phyloP scores from a whole-genome alignment of 148 eudicot genomes.

The Vaccinium corymbosum region DNA sequence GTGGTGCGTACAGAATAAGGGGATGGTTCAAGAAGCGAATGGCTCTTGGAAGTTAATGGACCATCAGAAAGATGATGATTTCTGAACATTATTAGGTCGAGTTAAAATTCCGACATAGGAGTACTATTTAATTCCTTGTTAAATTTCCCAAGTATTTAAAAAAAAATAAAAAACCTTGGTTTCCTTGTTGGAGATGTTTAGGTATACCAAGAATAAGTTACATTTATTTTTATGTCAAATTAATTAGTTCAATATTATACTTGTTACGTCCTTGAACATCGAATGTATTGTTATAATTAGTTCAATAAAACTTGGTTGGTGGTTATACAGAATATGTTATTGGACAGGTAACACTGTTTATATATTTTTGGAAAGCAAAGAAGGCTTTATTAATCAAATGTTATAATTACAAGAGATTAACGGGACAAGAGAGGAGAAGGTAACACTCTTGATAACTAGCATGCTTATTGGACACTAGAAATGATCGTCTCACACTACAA shows the following conservation, averaged over 20 bases:
- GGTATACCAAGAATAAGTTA: background rate
- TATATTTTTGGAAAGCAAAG: too few species aligned
- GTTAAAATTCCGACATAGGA: background rate
- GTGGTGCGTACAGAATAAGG: slow-evolving; percentile 57
- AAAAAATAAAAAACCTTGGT: background rate
- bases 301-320: background rate
- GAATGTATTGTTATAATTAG: background rate
- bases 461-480: too few species aligned
- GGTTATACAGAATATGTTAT: background rate
- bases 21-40: slow-evolving; percentile 74
- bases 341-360: background rate
- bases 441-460: too few species aligned
- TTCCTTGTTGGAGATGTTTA: background rate
- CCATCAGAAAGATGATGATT: slow-evolving; percentile 40
- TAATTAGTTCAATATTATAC: too few species aligned
- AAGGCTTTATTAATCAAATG: too few species aligned
- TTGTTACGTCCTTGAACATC: background rate
- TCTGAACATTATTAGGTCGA: slow-evolving; percentile 1
- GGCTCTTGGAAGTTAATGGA: slow-evolving; percentile 70
- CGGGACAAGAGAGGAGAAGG: too few species aligned
- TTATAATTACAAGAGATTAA: too few species aligned
- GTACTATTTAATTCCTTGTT: background rate
- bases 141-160: too few species aligned
- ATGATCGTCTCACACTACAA: too few species aligned
- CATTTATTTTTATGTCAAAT: background rate